Conservation (phyloP, 140 eudicot genomes). For the Senecio squalidus region DNA sequence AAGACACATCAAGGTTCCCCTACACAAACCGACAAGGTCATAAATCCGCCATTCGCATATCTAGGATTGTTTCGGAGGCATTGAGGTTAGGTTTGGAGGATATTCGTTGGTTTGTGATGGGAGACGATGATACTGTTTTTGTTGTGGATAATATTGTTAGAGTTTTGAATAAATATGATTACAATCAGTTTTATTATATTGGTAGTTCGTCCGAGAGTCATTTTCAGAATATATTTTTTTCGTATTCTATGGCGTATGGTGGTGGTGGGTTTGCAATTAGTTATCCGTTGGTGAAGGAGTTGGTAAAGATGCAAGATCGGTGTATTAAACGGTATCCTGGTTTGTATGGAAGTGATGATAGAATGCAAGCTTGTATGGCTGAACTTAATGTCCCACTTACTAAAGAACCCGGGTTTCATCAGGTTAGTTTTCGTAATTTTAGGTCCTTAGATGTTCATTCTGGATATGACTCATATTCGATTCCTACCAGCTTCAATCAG, state of each 20-base stretch:
- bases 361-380: slow-evolving; percentile 95
- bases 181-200: slow-evolving; percentile 57
- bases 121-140: slow-evolving; percentile 86
- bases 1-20: slow-evolving; percentile 41
- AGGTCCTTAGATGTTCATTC: no score
- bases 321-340: slow-evolving; percentile 77
- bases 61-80: slow-evolving; percentile 78
- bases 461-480: no score
- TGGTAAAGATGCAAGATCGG: slow-evolving; percentile 73
- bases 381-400: slow-evolving; percentile 86
- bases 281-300: slow-evolving; percentile 64
- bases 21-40: slow-evolving; percentile 58
- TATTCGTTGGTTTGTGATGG: slow-evolving; percentile 92
- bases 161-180: slow-evolving; percentile 63
- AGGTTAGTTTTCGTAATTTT: slow-evolving; percentile 40
- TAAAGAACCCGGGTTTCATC: slow-evolving; percentile 82
- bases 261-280: slow-evolving; percentile 94
- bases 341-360: slow-evolving; percentile 83
- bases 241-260: slow-evolving; percentile 85
- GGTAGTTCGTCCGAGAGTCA: slow-evolving; percentile 85
- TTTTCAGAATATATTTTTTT: slow-evolving; percentile 72
- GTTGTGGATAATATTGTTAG: slow-evolving; percentile 62
- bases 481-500: no score
- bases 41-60: slow-evolving; percentile 60
- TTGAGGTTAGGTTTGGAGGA: slow-evolving; percentile 50